Evolutionary conservation across 176 grass and related monocot genomes (phyloP).

Genomic region (Lolium multiflorum): DNA sequence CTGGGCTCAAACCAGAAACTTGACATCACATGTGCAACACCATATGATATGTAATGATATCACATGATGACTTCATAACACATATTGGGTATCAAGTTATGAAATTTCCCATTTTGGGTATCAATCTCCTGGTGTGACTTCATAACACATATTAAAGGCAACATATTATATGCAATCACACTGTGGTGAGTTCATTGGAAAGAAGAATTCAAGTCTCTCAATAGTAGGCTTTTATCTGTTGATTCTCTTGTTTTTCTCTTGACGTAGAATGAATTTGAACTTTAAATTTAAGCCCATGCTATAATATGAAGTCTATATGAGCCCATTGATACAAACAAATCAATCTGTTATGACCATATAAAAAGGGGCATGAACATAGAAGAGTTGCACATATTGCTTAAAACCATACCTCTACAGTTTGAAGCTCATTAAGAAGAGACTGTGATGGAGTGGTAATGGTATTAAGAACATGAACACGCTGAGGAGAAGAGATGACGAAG

Average conservation of each 20-base stretch:
- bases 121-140: too few relatives aligned
- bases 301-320: neutral
- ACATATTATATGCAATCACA: neutral
- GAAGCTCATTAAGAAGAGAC: constrained; percentile 93
- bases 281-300: neutral
- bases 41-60: constrained; percentile 9
- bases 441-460: constrained; percentile 92
- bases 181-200: neutral
- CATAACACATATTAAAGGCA: neutral
- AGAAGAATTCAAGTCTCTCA: neutral
- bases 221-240: neutral
- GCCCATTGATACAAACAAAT: neutral
- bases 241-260: neutral
- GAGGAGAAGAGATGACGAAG: constrained; percentile 33
- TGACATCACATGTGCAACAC: neutral
- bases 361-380: neutral
- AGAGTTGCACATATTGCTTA: constrained; percentile 19
- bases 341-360: neutral
- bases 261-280: neutral
- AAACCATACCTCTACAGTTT: constrained; percentile 83
- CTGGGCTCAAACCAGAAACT: constrained; percentile 9
- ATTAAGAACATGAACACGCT: constrained; percentile 95
- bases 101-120: too few relatives aligned
- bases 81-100: neutral
- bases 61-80: neutral